Percentiles rank a stretch among this genome's conserved stretches.
Evolutionary conservation across 805 yeast genomes (phyloP).

Genomic region (Ogataea degrootiae): DNA sequence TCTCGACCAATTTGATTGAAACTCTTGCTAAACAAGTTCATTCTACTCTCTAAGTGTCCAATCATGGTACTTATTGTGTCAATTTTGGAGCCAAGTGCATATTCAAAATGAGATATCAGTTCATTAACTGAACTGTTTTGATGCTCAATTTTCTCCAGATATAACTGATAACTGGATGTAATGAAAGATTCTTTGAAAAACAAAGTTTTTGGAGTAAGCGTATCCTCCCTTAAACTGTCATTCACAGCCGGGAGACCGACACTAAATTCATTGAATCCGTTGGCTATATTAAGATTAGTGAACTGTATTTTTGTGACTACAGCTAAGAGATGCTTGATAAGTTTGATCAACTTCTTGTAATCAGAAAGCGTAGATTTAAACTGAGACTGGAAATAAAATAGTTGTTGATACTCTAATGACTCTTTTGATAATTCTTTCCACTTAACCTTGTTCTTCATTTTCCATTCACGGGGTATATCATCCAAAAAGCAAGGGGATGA

Average conservation of each 20-base stretch:
- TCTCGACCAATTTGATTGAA: neutral
- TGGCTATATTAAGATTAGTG: constrained; percentile 7
- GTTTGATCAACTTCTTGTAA: constrained; percentile 8
- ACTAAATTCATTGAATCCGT: constrained; percentile 9
- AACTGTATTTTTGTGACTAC: constrained; percentile 11
- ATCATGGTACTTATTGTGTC: constrained; percentile 4
- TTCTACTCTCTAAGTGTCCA: neutral
- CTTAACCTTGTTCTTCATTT: constrained; percentile 11
- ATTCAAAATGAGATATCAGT: constrained; percentile 14
- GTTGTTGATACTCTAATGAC: constrained; percentile 15
- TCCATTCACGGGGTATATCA: constrained; percentile 21
- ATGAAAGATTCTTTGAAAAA: constrained; percentile 22
- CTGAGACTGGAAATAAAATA: constrained; percentile 13
- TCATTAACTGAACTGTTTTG: constrained; percentile 14
- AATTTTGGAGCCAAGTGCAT: constrained; percentile 6
- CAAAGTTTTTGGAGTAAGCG: constrained; percentile 21
- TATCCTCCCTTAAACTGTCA: neutral
- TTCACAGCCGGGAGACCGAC: constrained; percentile 7
- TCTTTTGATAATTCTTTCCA: constrained; percentile 19
- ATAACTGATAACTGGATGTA: constrained; percentile 21
- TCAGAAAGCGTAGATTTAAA: constrained; percentile 6
- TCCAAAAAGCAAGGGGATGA: constrained; percentile 12
- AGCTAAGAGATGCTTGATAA: constrained; percentile 6
- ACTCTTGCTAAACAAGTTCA: neutral
- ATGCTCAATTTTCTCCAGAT: constrained; percentile 12